Evolutionary conservation across 352 stramenopile species (phyloP).

Genomic region (Phytophthora tentaculata): DNA sequence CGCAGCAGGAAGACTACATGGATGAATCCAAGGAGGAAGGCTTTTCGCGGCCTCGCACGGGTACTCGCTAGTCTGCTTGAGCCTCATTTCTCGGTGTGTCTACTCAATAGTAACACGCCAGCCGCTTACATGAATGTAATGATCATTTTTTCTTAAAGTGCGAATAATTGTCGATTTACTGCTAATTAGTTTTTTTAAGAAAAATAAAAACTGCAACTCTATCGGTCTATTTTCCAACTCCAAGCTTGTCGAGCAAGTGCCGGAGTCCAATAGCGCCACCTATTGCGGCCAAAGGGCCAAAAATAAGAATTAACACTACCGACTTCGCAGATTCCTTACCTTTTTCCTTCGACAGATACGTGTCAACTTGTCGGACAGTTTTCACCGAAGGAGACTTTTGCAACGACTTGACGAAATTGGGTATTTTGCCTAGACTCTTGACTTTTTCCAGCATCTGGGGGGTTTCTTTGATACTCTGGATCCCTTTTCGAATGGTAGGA

Average conservation of each 20-base stretch:
- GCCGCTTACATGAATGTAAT: conserved; percentile 22
- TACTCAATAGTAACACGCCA: conserved; percentile 1
- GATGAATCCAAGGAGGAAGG: conserved; percentile 89
- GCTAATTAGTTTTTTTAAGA: too few relatives aligned
- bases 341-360: too few relatives aligned
- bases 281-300: too few relatives aligned
- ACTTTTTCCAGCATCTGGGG: background rate
- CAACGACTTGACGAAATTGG: background rate
- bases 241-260: too few relatives aligned
- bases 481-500: background rate
- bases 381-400: background rate
- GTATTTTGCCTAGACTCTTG: background rate
- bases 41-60: conserved; percentile 67
- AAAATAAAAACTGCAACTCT: too few relatives aligned
- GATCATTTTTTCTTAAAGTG: background rate
- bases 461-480: conserved; percentile 5
- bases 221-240: too few relatives aligned
- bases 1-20: conserved; percentile 91
- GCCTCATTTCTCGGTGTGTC: background rate
- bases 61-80: conserved; percentile 53
- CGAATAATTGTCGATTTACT: background rate
- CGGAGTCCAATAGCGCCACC: too few relatives aligned
- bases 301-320: too few relatives aligned
- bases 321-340: too few relatives aligned
- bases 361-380: background rate